phyloP scores from a whole-genome alignment of 345 rosid species.

The Cardamine chenopodiifolia region DNA sequence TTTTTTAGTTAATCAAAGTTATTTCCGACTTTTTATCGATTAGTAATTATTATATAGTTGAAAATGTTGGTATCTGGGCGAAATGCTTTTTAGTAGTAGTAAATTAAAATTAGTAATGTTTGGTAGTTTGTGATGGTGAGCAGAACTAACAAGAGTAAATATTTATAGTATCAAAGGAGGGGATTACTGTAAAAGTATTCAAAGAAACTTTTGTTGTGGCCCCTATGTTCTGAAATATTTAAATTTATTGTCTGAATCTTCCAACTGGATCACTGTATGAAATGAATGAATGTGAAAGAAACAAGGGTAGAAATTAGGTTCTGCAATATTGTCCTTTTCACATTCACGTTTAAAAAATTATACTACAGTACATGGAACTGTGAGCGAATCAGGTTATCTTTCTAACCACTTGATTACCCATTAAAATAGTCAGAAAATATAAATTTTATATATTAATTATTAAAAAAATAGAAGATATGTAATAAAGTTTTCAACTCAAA shows the following conservation, averaged over 20 bases:
- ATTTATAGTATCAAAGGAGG: background rate
- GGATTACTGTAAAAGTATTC: background rate
- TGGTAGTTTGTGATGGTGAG: background rate
- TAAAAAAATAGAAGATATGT: background rate
- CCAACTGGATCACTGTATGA: background rate
- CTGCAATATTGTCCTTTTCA: background rate
- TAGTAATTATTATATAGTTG: slow-evolving; percentile 5
- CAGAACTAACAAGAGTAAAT: background rate
- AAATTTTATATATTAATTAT: background rate
- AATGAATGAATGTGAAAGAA: slow-evolving; percentile 21
- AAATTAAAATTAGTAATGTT: background rate
- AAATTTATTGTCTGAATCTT: slow-evolving; percentile 4
- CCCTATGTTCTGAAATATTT: slow-evolving; percentile 2
- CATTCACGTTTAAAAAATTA: background rate
- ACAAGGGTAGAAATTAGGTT: background rate
- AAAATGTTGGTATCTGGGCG: background rate
- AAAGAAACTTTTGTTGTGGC: slow-evolving; percentile 11
- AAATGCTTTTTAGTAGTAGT: background rate
- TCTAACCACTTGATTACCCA: background rate
- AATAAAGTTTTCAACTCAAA: background rate
- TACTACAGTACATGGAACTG: background rate
- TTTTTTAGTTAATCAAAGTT: slow-evolving; percentile 17
- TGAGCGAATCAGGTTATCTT: background rate
- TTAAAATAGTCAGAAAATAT: background rate
- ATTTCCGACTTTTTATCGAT: slow-evolving; percentile 14